Evolutionary conservation across 768 basidiomycete species (phyloP), one percentile per base, ranked within the genome.

Genomic region (Gautieria morchelliformis): DNA sequence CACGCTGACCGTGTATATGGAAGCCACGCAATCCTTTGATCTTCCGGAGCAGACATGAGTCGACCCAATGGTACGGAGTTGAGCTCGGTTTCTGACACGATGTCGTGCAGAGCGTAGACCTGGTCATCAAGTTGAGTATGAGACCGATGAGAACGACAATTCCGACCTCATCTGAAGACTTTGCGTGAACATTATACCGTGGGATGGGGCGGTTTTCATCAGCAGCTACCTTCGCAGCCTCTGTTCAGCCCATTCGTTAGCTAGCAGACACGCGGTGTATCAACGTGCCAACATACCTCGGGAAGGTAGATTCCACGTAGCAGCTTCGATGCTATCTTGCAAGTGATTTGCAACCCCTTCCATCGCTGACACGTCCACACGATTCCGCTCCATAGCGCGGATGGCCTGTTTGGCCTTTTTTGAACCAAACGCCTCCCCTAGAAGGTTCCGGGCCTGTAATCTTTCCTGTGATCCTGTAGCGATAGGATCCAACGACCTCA

Each of bases 351-450:
- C 84, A 37, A 91, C 90, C 9, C 82, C 81, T 67, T 89, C 80
- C 88, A 96, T 94, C 2, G 92, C 91, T 58, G 77, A 74, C 19
- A 89, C 82, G 71, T 96, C 93, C 39, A 99, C 84, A 68, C 84
- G 84, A 71, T 94, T 95, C 61, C 95, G 80, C 70, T 94, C 93
- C 53, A 79, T 80, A 4, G 92, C 87, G 53, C 81, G 81, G 65
- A 97, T 93, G 30, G 82, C 84, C 10, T 82, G 81, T 69, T 91
- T 87, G 46, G 93, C 91, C 68, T 96, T 98, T 72, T 93, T 90
- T 24, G 93, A 95, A 20, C 95, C 95, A 62, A 99, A 99, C 1
- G 88, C 82, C 68, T 93, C 86, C 33, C 95, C 93, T 1, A 99
- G 80, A n/a, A 81, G 76, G 55, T 80, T 88, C 42, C 85, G 78